phyloP scores from a whole-genome alignment of 208 protist genomes.

The Crithidia thermophila region DNA sequence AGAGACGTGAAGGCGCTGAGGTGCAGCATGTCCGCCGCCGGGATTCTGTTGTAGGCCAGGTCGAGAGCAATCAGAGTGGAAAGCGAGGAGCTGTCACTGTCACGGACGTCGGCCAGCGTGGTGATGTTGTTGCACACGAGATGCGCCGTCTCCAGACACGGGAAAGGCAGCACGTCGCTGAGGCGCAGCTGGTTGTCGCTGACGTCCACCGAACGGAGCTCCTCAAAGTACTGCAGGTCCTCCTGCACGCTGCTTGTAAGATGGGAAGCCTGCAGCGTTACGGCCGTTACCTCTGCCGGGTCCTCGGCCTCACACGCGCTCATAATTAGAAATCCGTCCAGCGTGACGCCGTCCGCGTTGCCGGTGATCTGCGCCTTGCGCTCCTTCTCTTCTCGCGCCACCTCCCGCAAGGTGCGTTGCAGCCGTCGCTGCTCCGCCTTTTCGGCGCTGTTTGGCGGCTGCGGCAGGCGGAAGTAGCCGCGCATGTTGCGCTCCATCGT shows the following conservation, averaged over 20 bases:
- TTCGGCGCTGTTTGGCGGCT: conserved; percentile 48
- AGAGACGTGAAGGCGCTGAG: conserved; percentile 70
- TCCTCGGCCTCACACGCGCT: conserved; percentile 63
- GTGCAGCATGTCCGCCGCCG: conserved; percentile 50
- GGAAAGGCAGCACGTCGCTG: conserved; percentile 63
- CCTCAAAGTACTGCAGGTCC: conserved; percentile 75
- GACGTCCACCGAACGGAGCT: conserved; percentile 75
- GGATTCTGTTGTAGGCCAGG: conserved; percentile 86
- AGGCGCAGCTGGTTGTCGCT: conserved; percentile 80
- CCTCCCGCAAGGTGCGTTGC: conserved; percentile 40
- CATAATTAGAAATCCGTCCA: conserved; percentile 86
- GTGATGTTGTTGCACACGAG: conserved; percentile 78
- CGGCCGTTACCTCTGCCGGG: conserved; percentile 66
- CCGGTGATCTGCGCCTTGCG: conserved; percentile 33
- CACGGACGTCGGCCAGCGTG: conserved; percentile 45
- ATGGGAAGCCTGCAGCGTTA: conserved; percentile 72
- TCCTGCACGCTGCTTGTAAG: conserved; percentile 66
- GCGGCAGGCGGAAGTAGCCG: conserved; percentile 89
- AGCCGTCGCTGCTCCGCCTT: conserved; percentile 48
- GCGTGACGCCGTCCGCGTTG: conserved; percentile 40
- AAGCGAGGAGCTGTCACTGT: conserved; percentile 24
- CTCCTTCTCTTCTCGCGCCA: conserved; percentile 53
- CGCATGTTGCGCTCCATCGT: conserved; percentile 79
- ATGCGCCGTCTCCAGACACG: conserved; percentile 71
- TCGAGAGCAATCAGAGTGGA: conserved; percentile 65